Percentiles rank a stretch among this genome's conserved stretches.
phyloP scores from a whole-genome alignment of 2,329 filamentous ascomycete genomes.

The Tricladium varicosporioides region DNA sequence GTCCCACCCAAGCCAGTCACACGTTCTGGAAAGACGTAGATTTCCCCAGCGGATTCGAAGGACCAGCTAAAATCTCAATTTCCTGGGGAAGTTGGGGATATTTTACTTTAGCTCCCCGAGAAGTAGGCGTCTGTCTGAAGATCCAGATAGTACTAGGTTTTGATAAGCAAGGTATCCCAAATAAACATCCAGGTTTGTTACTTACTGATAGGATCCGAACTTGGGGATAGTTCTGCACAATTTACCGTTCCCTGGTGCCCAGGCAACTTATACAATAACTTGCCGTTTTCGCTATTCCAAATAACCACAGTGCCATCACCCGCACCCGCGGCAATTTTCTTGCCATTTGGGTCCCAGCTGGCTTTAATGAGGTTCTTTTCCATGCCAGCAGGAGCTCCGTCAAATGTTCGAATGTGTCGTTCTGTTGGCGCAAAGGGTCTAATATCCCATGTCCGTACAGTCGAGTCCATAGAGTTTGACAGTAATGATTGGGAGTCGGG shows the following conservation, averaged over 20 bases:
- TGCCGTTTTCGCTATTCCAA: slow-evolving; percentile 87
- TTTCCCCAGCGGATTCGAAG: neutral
- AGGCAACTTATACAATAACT: slow-evolving; percentile 89
- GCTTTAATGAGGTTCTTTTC: slow-evolving; percentile 91
- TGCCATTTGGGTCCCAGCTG: slow-evolving; percentile 85
- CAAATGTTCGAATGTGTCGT: slow-evolving; percentile 81
- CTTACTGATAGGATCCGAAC: slow-evolving; percentile 84
- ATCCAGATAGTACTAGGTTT: slow-evolving; percentile 74
- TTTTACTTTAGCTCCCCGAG: slow-evolving; percentile 74
- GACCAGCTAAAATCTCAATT: neutral
- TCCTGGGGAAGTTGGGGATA: neutral
- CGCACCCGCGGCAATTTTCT: slow-evolving; percentile 83
- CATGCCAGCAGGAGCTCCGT: slow-evolving; percentile 82
- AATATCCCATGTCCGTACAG: slow-evolving; percentile 93
- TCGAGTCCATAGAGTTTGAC: slow-evolving; percentile 92
- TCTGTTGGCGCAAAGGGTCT: slow-evolving; percentile 89
- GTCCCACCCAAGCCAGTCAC: neutral
- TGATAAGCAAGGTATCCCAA: slow-evolving; percentile 16
- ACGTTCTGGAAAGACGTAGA: neutral
- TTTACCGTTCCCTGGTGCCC: slow-evolving; percentile 96
- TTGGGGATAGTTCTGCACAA: slow-evolving; percentile 85
- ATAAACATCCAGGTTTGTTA: slow-evolving; percentile 28
- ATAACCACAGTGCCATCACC: slow-evolving; percentile 89
- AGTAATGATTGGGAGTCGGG: slow-evolving; percentile 88
- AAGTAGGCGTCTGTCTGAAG: slow-evolving; percentile 83